Evolutionary conservation across 2,329 filamentous ascomycete species (phyloP).

Genomic region (Lecanoromycetidae sp.): DNA sequence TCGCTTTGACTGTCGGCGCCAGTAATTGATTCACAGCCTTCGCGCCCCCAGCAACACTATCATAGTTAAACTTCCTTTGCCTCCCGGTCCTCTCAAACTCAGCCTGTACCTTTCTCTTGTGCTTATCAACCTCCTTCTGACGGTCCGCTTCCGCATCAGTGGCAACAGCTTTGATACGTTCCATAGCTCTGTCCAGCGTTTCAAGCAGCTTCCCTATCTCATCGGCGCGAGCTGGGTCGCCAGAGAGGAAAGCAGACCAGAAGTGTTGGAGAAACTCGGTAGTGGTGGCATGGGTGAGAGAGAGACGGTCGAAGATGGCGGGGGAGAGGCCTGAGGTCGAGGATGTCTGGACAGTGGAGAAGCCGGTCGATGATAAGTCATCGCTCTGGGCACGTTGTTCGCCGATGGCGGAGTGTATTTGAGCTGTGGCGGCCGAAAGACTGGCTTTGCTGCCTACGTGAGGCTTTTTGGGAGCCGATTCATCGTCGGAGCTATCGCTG

Average conservation of each 20-base stretch:
- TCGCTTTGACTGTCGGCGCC: constrained; percentile 57
- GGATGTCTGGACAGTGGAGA: constrained; percentile 22
- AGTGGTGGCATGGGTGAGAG: constrained; percentile 77
- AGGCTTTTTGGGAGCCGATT: constrained; percentile 9
- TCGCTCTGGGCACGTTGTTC: constrained; percentile 41
- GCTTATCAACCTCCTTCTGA: constrained; percentile 50
- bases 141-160: constrained; percentile 67
- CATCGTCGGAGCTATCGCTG: constrained; percentile 49
- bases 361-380: constrained; percentile 22
- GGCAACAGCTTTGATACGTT: constrained; percentile 69
- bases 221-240: constrained; percentile 64
- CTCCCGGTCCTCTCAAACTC: constrained; percentile 61
- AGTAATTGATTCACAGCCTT: constrained; percentile 66
- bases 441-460: constrained; percentile 60
- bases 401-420: constrained; percentile 48
- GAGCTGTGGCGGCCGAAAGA: constrained; percentile 41
- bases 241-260: constrained; percentile 84
- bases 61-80: constrained; percentile 57
- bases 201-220: constrained; percentile 75
- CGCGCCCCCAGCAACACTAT: constrained; percentile 59
- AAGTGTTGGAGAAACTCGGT: constrained; percentile 96
- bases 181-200: constrained; percentile 63
- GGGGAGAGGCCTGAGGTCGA: constrained; percentile 37
- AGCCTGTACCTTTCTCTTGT: constrained; percentile 59
- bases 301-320: constrained; percentile 48